Conservation (phyloP, 2,329 filamentous ascomycete species). For the Penicillium oxalicum region DNA sequence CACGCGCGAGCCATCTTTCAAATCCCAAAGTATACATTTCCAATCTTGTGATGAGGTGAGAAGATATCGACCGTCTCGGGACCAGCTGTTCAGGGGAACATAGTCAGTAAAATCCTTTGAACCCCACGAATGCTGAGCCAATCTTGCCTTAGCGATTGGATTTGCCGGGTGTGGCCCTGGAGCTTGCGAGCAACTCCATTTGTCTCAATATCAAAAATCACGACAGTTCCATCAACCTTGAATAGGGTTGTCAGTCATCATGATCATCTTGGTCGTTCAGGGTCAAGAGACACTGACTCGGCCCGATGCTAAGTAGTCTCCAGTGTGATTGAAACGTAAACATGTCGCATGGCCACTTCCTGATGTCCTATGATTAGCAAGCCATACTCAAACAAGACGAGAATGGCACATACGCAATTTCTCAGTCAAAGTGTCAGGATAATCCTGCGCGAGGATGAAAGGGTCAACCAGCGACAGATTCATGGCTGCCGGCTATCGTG, state of each 20-base stretch:
- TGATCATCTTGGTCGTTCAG: background rate
- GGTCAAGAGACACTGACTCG: conserved; percentile 50
- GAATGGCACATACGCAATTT: conserved; percentile 60
- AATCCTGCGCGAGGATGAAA: conserved; percentile 70
- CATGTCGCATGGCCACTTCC: conserved; percentile 60
- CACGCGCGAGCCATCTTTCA: conserved; percentile 64
- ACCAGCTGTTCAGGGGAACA: conserved; percentile 59
- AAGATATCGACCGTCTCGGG: conserved; percentile 80
- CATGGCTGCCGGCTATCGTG: conserved; percentile 43
- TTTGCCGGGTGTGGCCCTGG: conserved; percentile 84
- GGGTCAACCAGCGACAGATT: conserved; percentile 68
- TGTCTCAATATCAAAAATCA: conserved; percentile 95
- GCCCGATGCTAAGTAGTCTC: conserved; percentile 90
- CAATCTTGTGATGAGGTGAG: conserved; percentile 92
- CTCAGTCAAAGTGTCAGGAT: conserved; percentile 82
- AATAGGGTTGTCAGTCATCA: conserved; percentile 8
- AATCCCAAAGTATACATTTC: conserved; percentile 94
- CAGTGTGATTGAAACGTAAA: conserved; percentile 84
- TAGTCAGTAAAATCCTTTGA: background rate
- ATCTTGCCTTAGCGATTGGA: conserved; percentile 69
- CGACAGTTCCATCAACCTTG: conserved; percentile 77
- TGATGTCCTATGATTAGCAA: conserved; percentile 24
- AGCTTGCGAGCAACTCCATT: conserved; percentile 94
- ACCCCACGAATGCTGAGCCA: background rate
- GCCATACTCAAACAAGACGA: background rate